Evolutionary conservation across 164 flowering plant species (phyloP).

Genomic region (Buxus sempervirens): DNA sequence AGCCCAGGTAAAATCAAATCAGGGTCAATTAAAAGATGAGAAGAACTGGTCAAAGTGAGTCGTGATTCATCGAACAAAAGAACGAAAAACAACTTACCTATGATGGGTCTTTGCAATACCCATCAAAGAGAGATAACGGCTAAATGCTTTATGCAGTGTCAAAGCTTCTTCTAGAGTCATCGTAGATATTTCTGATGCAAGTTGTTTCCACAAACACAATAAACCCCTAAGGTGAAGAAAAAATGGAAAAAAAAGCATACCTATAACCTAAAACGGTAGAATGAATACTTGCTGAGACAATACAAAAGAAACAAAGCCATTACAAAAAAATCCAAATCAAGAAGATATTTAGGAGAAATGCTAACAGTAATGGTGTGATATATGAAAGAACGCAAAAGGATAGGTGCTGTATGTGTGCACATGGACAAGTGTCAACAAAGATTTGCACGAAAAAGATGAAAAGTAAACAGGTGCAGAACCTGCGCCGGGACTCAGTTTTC

Average conservation of each 20-base stretch:
- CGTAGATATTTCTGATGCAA: constrained; percentile 67
- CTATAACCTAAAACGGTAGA: constrained; percentile 4
- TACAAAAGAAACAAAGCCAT: too few species aligned
- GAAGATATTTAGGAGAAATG: too few species aligned
- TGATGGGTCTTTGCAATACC: too few species aligned
- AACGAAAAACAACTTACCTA: constrained; percentile 38
- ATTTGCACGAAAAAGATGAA: not conserved
- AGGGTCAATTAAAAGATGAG: too few species aligned
- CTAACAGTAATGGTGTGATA: too few species aligned
- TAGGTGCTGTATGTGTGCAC: not conserved
- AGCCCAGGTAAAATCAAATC: not conserved
- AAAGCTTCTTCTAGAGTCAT: constrained; percentile 83
- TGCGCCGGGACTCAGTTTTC: constrained; percentile 60
- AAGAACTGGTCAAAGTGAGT: not conserved
- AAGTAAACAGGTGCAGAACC: too few species aligned
- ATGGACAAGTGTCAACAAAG: too few species aligned
- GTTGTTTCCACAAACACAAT: constrained; percentile 36
- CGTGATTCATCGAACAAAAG: not conserved
- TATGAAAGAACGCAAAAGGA: not conserved
- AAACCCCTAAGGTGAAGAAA: too few species aligned
- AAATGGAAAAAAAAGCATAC: too few species aligned
- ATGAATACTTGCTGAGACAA: not conserved
- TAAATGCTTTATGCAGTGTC: constrained; percentile 72
- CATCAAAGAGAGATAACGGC: constrained; percentile 79
- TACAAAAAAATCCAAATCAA: too few species aligned